Evolutionary conservation across 768 basidiomycete genomes (phyloP), one percentile per base, ranked within the genome.

Genomic region (Suillus discolor): DNA sequence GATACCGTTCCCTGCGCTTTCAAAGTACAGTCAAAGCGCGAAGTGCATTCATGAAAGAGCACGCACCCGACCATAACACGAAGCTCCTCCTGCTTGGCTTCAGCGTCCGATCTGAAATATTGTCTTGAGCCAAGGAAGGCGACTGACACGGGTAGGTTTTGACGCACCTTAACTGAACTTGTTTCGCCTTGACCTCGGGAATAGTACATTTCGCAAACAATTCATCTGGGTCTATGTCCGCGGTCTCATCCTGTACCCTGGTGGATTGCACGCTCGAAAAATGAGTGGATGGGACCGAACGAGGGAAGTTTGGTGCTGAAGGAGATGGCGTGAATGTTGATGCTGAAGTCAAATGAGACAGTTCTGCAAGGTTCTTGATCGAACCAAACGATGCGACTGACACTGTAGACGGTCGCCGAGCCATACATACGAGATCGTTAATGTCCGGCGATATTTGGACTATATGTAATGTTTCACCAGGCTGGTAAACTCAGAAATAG

Each of bases 1-100:
- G 89, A 77, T 95, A 95, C 69, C 93, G 89, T 87, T 94, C 93
- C 79, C 93, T 95, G 77, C 75, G 72, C 85, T 87, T 88, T 85
- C 86, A 79, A 74, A 74, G 71, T 78, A 79, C 72, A 74, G 71
- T 80, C 78, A 77, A 67, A 78, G 63, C 59, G 62, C 13, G 41
- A 55, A 53, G 44, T 57, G 15, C 13, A 11, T 34, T 34, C 44
- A 34, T 20, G 65, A 20, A 64, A 57, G 41, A 65, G 53, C 68
- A 89, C 93, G 85, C 80, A 95, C 93, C 93, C 93, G 78, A 95
- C 93, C 93, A 94, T 95, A 54, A 92, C 81, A 71, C 93, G 85
- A 53, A 95, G 83, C 72, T 95, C 93, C 74, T 94, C 91, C 71
- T 93, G 91, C 76, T 95, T 94, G 53, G 87, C 89, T 73, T 94